Base-by-base conservation (phyloP, 257 asterid species). In the Solanum chiquidenum region DNA sequence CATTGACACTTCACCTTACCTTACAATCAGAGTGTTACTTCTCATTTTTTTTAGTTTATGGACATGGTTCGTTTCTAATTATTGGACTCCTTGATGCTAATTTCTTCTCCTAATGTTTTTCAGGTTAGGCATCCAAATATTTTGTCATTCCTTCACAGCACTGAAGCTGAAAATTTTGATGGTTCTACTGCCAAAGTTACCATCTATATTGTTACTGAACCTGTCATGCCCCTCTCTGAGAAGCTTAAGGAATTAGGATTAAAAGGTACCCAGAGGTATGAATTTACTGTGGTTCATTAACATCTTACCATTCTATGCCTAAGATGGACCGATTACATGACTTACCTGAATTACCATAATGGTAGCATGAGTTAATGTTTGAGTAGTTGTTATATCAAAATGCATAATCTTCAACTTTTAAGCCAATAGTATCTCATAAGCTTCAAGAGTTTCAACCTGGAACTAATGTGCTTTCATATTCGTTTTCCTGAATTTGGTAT, bases 111-210 rank as follows among this genome's bases (percentile, higher is more conserved):
- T 42, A 14, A 86, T 34, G 71, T 60, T 86, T 86, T 86, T 87
- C 99, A 97, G 99, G 99, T 95, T 89, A 94, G 99, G 88, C 99
- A 97, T 93, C 99, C 99, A 72, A 97, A 97, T 93, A 97, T 97
- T 88, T 88, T 97, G 91, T 97, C 99, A 87, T 97, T 97, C 92
- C 92, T 97, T 89, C 96, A 95, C 94, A 95, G 99, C 87, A 95
- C 99, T 9, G 99, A 97, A 93, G 95, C 95, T 60, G 99, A 97
- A 93, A 92, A 83, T 90, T 86, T 89, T 76, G 99, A 95, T 92
- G 99, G 98, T 84, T 88, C 98, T 64, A 91, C 88, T 80, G 87
- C 98, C 23, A 97, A 95, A 93, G 94, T 95, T 86, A 93, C 98
- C 66, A 94, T 97, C 87, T 97, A 97, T 88, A 93, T 97, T 87